Conservation (phyloP, 2,329 filamentous ascomycete species). For the Chaetomiaceae sp. region DNA sequence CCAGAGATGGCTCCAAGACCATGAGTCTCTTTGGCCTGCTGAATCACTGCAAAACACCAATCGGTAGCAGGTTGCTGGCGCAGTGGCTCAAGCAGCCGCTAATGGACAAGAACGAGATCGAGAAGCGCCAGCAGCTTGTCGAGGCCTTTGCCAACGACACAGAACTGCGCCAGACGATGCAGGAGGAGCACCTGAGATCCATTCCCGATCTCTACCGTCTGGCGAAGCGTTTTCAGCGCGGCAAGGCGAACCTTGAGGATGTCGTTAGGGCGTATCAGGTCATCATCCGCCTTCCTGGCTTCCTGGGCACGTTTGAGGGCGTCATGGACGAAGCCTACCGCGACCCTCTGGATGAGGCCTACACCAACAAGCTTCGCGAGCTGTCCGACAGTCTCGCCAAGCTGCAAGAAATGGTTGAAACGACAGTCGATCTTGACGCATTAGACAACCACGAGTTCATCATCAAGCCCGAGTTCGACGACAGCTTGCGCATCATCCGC, state of each 20-base stretch:
- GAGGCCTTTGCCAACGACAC: slow-evolving; percentile 94
- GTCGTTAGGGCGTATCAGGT: slow-evolving; percentile 95
- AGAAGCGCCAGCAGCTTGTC: slow-evolving; percentile 86
- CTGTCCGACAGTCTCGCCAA: slow-evolving; percentile 75
- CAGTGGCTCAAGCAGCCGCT: slow-evolving; percentile 98
- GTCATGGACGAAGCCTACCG: slow-evolving; percentile 96
- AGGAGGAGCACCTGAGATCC: slow-evolving; percentile 88
- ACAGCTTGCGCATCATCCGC: slow-evolving; percentile 78
- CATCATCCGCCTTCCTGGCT: slow-evolving; percentile 82
- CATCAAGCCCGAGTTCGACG: slow-evolving; percentile 98
- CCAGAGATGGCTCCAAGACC: slow-evolving; percentile 88
- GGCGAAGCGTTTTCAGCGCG: slow-evolving; percentile 90
- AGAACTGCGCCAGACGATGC: slow-evolving; percentile 88
- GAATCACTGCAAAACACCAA: slow-evolving; percentile 96
- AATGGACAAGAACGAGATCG: slow-evolving; percentile 85
- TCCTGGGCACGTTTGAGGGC: slow-evolving; percentile 81
- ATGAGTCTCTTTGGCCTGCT: slow-evolving; percentile 95
- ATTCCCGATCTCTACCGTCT: slow-evolving; percentile 93
- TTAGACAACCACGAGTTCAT: slow-evolving; percentile 97
- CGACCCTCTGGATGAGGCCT: slow-evolving; percentile 77
- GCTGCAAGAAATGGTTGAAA: slow-evolving; percentile 96
- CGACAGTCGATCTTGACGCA: slow-evolving; percentile 91
- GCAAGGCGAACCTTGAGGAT: slow-evolving; percentile 87
- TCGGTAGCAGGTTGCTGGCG: slow-evolving; percentile 81
- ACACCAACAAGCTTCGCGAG: slow-evolving; percentile 76